Base-by-base conservation (phyloP, 495 filamentous ascomycete genomes). In the Penicillium paradoxum region DNA sequence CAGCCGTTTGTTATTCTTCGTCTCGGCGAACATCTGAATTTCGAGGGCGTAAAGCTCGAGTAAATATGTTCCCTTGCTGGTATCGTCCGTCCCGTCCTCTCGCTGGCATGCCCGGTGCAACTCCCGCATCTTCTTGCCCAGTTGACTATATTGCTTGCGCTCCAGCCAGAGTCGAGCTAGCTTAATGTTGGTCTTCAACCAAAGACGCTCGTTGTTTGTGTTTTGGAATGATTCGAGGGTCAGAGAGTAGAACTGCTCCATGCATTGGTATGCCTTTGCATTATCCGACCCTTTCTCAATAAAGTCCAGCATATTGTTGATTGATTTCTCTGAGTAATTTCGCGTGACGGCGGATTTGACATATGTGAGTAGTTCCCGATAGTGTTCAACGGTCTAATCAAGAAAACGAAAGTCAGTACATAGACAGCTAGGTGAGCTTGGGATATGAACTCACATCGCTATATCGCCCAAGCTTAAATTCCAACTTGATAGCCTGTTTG, bases 101-200 rank as follows among this genome's bases (percentile, higher is more conserved):
- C 79, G 84, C 64, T 92, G 89, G 63, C 95, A 98, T 11, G 90
- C 87, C 56, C 84, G 83, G 71, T 98, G 92, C 49, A 98, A 75
- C 60, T 96, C 88, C 17, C 87, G 82, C 9, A 97, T 79, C 62
- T 96, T 97, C 62, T 83, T 90, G 14, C 83, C 83, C 25, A 97
- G 77, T 42, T 85, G 81, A 7, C 74, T 67, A 65, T 96, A 98
- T 66, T 97, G 86, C 63, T 92, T 95, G 53, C 89, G 83, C 55
- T 95, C 91, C 11, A 98, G 78, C 75, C 90, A 91, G 13, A 98
- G 77, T 52, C 87, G 86, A 27, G 93, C 90, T 6, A 98, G 80
- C 73, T 98, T 98, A 61, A 96, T 95, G 65, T 96, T 97, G 0
- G 95, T 97, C 78, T 97, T 97, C 36, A 98, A 77, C 93, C 93